Evolutionary conservation across 768 basidiomycete genomes (phyloP), one percentile per base, ranked within the genome.

Genomic region (Lactarius sp.): DNA sequence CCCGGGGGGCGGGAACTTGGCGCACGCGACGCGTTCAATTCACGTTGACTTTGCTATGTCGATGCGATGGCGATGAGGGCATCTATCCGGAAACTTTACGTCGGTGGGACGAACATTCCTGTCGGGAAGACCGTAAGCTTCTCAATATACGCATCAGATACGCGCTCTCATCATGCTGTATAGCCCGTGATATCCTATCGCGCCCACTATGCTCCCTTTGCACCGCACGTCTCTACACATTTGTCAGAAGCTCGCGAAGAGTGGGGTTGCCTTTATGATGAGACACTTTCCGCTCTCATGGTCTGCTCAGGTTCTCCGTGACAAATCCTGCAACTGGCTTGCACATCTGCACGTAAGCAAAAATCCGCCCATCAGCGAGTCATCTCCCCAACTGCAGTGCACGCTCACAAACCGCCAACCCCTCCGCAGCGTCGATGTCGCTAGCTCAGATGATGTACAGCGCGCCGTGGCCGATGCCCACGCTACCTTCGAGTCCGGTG

Each of bases 311-410:
- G 20, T 79, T 87, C 58, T 69, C 71, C 16, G 81, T 92, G 8
- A 70, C 71, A 50, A 90, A 90, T 72, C 90, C 90, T 12, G 88
- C 90, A 2, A 89, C 80, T 1, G 84, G 86, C 36, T 75, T 85
- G 59, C 70, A 76, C 13, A 70, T 90, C 39, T 83, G 77, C 77
- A 79, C 74, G 88, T 87, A 71, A 54, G 62, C 47, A 10, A 12
- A 20, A 18, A 27, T 27, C 13, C 0, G 4, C 2, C 20, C 6
- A 22, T 13, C 9, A 7, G 22, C 36, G 14, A 27, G n/a, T n/a
- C 16, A 6, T 7, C 44, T 16, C 16, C 20, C n/a, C 16, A 7
- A 8, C 18, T n/a, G n/a, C n/a, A n/a, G n/a, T 46, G n/a, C 31
- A 47, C 2, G 47, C 36, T 58, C 34, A 49, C 36, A 8, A 22